Base-by-base conservation (phyloP, 257 asterid species). In the Craterostigma plantagineum region DNA sequence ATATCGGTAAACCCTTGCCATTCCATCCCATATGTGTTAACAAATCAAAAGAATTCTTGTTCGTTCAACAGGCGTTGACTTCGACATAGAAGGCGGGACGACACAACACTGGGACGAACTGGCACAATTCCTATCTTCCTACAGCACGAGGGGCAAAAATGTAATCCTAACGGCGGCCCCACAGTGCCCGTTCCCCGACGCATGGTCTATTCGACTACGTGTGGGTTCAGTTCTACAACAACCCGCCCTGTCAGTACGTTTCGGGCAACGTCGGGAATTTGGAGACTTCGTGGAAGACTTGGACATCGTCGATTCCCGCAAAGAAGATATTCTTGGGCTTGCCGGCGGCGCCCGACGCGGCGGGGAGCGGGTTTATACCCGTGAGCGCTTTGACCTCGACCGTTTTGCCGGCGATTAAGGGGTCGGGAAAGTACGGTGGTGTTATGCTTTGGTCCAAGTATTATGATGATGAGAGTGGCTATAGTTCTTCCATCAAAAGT, bases 171-270 rank as follows among this genome's bases (percentile, higher is more conserved):
- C 68, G 1, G 91, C 76, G 3, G 91, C 91, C 13, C 91, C 94
- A 38, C 94, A 71, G 63, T 81, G 94, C 40, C 83, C 83, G 9
- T 77, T 73, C 40, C 94, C 94, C 3, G 91, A 81, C 42, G 55
- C 51, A 7, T 33, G 48, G 64, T 13, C 52, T 64, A 0, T 77
- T 77, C 49, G 83, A 81, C 51, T 81, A 53, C 14, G 78, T 81
- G 11, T 81, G 87, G 91, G 58, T 81, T 4, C 94, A 77, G 18
- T 77, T 81, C 47, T 81, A 71, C 63, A 77, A 81, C 33, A 80
- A 71, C 42, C 81, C 79, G 0, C 71, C 70, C 0, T 76, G 91
- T 51, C 66, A 66, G 63, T 80, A 76, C 46, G 38, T 50, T 46
- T 6, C 61, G 15, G 82, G 75, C 5, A 66, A 56, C 13, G 8